A percentile compares a stretch with the other conserved stretches of the same genome.
These are phyloP conservation scores for Rutstroemia sp. DNA, from an alignment of 2,329 filamentous ascomycete species.

Conservation along the genomic window DNA sequence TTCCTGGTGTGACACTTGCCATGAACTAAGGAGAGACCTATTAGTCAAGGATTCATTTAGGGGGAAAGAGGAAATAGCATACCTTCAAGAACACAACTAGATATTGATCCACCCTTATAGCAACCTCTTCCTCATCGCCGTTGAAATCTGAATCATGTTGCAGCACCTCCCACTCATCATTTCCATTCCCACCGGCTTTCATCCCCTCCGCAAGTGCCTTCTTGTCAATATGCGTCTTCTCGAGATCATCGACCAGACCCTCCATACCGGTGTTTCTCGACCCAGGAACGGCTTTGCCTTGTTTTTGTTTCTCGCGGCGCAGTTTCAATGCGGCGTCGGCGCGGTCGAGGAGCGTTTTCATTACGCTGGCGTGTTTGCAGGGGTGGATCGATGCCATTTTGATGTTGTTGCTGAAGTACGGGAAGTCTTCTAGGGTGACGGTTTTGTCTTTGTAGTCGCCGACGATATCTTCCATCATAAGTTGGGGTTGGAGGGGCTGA, in stretches of 20 bases:
- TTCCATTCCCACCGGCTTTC: conserved; percentile 42
- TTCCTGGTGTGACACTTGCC: conserved; percentile 87
- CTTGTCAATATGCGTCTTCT: conserved; percentile 47
- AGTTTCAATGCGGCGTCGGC: conserved; percentile 90
- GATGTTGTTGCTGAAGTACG: conserved; percentile 82
- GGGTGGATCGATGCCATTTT: conserved; percentile 97
- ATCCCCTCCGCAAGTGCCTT: conserved; percentile 32
- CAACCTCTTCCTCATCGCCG: conserved; percentile 61
- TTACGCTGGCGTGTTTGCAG: conserved; percentile 94
- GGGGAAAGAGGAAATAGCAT: conserved; percentile 22
- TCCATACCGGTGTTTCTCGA: conserved; percentile 60
- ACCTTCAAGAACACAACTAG: conserved; percentile 79
- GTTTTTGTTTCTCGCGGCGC: conserved; percentile 71
- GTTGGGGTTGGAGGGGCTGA: conserved; percentile 70
- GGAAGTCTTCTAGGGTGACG: conserved; percentile 95
- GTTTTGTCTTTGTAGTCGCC: conserved; percentile 98
- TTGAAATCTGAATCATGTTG: conserved; percentile 50
- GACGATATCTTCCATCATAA: conserved; percentile 96
- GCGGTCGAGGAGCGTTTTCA: conserved; percentile 94
- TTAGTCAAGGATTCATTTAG: background rate
- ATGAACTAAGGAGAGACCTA: conserved; percentile 54
- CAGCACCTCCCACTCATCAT: conserved; percentile 61
- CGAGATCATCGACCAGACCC: conserved; percentile 76
- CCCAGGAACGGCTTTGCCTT: conserved; percentile 41
- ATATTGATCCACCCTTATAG: conserved; percentile 83